Base-by-base conservation (phyloP, 805 yeast species). In the Ogataea nonfermentans region DNA sequence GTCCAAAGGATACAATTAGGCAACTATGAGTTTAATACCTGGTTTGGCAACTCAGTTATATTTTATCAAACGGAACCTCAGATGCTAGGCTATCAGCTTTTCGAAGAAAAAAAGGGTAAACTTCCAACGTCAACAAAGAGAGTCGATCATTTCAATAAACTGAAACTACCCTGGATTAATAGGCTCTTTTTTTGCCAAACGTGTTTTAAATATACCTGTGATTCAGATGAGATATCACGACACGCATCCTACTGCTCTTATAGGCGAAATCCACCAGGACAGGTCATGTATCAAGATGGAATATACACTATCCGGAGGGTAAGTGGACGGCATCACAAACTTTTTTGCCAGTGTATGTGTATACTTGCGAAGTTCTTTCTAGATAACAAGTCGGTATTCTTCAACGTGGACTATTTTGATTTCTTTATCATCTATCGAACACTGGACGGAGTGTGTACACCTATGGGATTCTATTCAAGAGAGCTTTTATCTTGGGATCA, bases 401-500 rank as follows among this genome's bases (percentile, higher is more conserved):
- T 84, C 63, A 74, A 80, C 25, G 78, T 88, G 3, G 90, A 84
- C 25, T 74, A 76, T 40, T 91, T 84, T 61, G 90, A 85, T 45
- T 87, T 88, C 60, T 93, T 80, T 59, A 71, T 88, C 19, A 67
- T 81, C 3, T 86, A 82, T 56, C 82, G 84, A 17, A 61, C 60
- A 2, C 66, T 68, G 17, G 55, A 57, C 25, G 64, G 64, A 2
- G 53, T 35, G 36, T 68, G 44, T 47, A 63, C 49, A 58, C 90
- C 91, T 2, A 81, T 90, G 82, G 99, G 97, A 1, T 93, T 88
- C 57, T 93, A 88, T 55, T 89, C 97, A 10, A 85, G 86, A 51
- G 99, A 93, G 55, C 65, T 83, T 30, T 66, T 84, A 0, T 81
- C 96, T 0, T 78, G 79, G 74, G 91, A 85, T 37, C 73, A 78